These are phyloP conservation scores for Juglanconis oblonga DNA, from an alignment of 2,329 filamentous ascomycete species.

Conservation along the genomic window DNA sequence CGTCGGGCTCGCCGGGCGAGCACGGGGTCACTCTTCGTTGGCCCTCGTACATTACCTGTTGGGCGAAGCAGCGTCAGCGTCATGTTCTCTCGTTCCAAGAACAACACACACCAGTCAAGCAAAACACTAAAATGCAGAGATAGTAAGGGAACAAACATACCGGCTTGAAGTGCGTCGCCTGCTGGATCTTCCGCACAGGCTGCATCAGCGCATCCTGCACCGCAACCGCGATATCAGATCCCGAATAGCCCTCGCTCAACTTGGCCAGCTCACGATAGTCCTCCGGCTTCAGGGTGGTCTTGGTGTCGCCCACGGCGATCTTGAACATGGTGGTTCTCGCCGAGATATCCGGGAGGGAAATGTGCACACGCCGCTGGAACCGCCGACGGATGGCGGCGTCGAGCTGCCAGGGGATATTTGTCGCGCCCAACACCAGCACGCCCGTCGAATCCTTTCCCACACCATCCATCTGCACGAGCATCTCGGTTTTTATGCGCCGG, in stretches of 20 bases:
- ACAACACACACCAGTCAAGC: too few species aligned
- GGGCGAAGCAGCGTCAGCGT: neutral
- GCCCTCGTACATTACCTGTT: conserved; percentile 67
- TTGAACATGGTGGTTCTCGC: conserved; percentile 95
- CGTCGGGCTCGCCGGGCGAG: conserved; percentile 83
- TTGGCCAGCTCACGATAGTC: conserved; percentile 80
- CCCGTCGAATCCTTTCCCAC: conserved; percentile 94
- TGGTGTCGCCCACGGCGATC: conserved; percentile 87
- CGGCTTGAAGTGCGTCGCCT: conserved; percentile 95
- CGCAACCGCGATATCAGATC: conserved; percentile 91
- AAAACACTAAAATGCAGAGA: too few species aligned
- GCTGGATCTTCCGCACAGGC: conserved; percentile 93
- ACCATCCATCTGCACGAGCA: conserved; percentile 98
- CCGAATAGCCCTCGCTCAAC: conserved; percentile 89
- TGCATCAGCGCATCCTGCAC: conserved; percentile 98
- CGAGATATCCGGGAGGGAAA: conserved; percentile 81
- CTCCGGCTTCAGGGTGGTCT: conserved; percentile 72
- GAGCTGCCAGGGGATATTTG: conserved; percentile 98
- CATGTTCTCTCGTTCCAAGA: neutral
- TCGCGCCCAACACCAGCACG: conserved; percentile 91
- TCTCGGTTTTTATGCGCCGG: conserved; percentile 95
- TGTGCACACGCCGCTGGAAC: conserved; percentile 95
- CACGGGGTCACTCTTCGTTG: conserved; percentile 77
- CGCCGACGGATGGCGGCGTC: conserved; percentile 93
- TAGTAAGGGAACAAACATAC: conserved; percentile 43